Percentiles rank a stretch among this genome's conserved stretches.
These are phyloP conservation scores for Meira nashicola DNA, from an alignment of 1,284 basidiomycete genomes.

Conservation along the genomic window DNA sequence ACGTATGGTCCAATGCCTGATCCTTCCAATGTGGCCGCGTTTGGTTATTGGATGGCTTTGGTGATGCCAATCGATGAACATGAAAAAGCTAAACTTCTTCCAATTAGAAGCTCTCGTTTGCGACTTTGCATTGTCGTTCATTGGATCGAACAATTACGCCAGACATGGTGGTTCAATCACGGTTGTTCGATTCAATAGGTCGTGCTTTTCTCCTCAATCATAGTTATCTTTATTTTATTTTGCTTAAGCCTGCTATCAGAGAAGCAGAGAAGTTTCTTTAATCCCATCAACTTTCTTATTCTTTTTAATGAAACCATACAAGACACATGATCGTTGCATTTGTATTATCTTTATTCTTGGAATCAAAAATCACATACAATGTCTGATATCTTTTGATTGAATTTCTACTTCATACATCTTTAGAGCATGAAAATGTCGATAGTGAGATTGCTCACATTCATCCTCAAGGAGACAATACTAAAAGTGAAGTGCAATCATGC, in stretches of 20 bases:
- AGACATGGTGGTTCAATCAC: slow-evolving; percentile 52
- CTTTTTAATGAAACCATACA: too few relatives aligned
- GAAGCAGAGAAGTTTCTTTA: not conserved
- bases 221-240: not conserved
- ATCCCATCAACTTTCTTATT: too few relatives aligned
- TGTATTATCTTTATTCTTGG: too few relatives aligned
- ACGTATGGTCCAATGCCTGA: slow-evolving; percentile 42
- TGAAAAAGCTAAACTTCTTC: slow-evolving; percentile 88
- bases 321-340: too few relatives aligned
- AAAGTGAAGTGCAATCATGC: too few relatives aligned
- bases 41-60: slow-evolving; percentile 70
- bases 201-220: not conserved
- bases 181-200: slow-evolving; percentile 49
- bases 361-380: too few relatives aligned
- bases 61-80: slow-evolving; percentile 90
- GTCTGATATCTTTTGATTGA: too few relatives aligned
- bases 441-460: too few relatives aligned
- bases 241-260: not conserved
- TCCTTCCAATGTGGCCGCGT: slow-evolving; percentile 33
- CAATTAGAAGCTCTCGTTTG: slow-evolving; percentile 72
- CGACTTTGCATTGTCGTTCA: slow-evolving; percentile 77
- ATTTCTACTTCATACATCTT: too few relatives aligned
- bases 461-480: too few relatives aligned
- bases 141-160: slow-evolving; percentile 78
- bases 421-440: too few relatives aligned